Conservation (phyloP, 208 protist species). For the Wallacemonas sp. region DNA sequence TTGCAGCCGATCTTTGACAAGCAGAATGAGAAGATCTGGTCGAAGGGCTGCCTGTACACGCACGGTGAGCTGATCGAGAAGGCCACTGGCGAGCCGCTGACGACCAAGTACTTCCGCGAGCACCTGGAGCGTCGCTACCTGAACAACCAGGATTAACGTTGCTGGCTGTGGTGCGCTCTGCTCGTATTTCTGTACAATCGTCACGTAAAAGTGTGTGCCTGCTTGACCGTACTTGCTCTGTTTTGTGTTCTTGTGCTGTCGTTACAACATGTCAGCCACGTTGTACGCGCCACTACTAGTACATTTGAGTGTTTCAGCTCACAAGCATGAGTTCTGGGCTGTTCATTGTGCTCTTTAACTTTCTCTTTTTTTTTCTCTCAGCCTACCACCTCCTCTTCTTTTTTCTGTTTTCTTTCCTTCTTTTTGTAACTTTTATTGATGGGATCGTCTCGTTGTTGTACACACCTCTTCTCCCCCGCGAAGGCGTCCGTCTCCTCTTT, state of each 20-base stretch:
- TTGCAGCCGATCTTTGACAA: constrained; percentile 42
- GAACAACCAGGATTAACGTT: constrained; percentile 6
- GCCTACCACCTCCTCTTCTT: too few relatives aligned
- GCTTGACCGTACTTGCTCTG: too few relatives aligned
- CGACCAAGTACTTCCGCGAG: constrained; percentile 66
- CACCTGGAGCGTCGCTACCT: constrained; percentile 83
- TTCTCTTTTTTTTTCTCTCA: constrained; percentile 13
- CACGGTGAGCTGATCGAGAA: constrained; percentile 68
- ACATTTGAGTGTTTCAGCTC: not conserved
- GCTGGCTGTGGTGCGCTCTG: not conserved
- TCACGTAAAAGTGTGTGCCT: too few relatives aligned
- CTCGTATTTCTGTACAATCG: not conserved
- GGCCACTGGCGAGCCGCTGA: constrained; percentile 74
- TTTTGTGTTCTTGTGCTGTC: too few relatives aligned
- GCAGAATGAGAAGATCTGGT: constrained; percentile 74
- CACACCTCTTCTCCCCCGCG: too few relatives aligned
- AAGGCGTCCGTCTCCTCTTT: too few relatives aligned
- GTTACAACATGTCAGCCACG: too few relatives aligned
- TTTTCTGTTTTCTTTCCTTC: too few relatives aligned
- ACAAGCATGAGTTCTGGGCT: not conserved
- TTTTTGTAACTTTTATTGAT: too few relatives aligned
- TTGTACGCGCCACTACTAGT: too few relatives aligned
- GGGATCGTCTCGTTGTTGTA: too few relatives aligned
- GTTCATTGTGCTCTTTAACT: not conserved
- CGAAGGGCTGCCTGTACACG: constrained; percentile 37